phyloP scores from a whole-genome alignment of 768 basidiomycete species.

The Tubosaeta sp. region DNA sequence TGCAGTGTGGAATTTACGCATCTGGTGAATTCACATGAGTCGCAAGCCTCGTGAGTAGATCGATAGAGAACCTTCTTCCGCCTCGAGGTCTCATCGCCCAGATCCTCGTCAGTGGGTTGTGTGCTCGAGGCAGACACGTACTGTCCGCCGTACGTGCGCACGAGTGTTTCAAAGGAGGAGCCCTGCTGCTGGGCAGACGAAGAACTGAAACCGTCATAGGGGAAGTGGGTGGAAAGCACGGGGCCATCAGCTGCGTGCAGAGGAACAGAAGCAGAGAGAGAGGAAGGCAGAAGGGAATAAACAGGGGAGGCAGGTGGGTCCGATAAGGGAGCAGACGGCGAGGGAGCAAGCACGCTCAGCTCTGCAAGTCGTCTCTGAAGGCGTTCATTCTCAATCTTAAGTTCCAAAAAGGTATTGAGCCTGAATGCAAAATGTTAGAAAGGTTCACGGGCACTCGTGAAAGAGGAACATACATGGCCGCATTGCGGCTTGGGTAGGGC shows the following conservation, averaged over 20 bases:
- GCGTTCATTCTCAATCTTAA: constrained; percentile 84
- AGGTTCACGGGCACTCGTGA: not conserved
- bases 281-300: constrained; percentile 24
- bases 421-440: constrained; percentile 33
- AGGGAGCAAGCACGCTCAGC: constrained; percentile 29
- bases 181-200: constrained; percentile 9
- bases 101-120: constrained; percentile 36
- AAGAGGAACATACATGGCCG: constrained; percentile 49
- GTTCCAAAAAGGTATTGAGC: constrained; percentile 71
- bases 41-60: not conserved
- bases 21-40: constrained; percentile 10
- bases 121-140: constrained; percentile 10
- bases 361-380: constrained; percentile 58
- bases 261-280: constrained; percentile 18
- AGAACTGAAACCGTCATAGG: constrained; percentile 17
- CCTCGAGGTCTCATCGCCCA: constrained; percentile 46
- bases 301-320: constrained; percentile 22
- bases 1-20: constrained; percentile 38
- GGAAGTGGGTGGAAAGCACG: constrained; percentile 12
- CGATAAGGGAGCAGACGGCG: constrained; percentile 12
- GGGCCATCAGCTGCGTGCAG: constrained; percentile 6
- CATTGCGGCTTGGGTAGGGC: constrained; percentile 72
- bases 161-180: constrained; percentile 18
- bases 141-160: constrained; percentile 14
- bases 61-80: constrained; percentile 56